Percentiles rank a stretch among this genome's conserved stretches.
Conservation (phyloP, 192 early-diverging fungal species). For the Cetraspora pellucida region DNA sequence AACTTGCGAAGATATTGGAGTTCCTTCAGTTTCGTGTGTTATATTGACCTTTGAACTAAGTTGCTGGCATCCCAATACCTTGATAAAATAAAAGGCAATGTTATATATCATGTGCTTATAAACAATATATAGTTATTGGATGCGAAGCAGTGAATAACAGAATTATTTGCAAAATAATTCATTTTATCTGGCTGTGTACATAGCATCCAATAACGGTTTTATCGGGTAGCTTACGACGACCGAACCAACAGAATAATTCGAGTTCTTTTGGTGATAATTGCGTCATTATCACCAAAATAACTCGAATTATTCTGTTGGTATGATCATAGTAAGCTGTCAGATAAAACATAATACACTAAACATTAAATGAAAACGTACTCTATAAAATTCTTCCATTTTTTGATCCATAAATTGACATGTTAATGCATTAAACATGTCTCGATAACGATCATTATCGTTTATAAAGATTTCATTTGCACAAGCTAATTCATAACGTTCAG, state of each 20-base stretch:
- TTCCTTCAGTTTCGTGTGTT: slow-evolving; percentile 53
- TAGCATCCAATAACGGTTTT: no score
- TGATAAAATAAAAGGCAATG: not conserved
- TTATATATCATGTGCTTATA: not conserved
- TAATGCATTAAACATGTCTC: slow-evolving; percentile 74
- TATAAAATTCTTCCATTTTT: slow-evolving; percentile 70
- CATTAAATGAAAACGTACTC: slow-evolving; percentile 3
- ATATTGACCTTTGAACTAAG: slow-evolving; percentile 67
- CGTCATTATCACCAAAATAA: no score
- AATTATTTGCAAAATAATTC: no score
- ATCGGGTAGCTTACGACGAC: no score
- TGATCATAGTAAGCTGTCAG: no score
- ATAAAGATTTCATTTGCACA: slow-evolving; percentile 72
- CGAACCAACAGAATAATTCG: no score
- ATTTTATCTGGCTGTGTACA: no score
- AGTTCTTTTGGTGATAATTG: no score
- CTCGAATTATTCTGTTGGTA: no score
- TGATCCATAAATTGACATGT: slow-evolving; percentile 53
- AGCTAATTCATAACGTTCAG: slow-evolving; percentile 65
- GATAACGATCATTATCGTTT: slow-evolving; percentile 74
- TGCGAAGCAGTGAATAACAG: no score
- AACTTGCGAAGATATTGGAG: slow-evolving; percentile 44
- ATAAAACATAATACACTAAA: no score
- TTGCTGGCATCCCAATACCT: slow-evolving; percentile 64
- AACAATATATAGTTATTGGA: no score